Base-by-base conservation (phyloP, 208 protist genomes). In the Kentomonas sorsogonicus region DNA sequence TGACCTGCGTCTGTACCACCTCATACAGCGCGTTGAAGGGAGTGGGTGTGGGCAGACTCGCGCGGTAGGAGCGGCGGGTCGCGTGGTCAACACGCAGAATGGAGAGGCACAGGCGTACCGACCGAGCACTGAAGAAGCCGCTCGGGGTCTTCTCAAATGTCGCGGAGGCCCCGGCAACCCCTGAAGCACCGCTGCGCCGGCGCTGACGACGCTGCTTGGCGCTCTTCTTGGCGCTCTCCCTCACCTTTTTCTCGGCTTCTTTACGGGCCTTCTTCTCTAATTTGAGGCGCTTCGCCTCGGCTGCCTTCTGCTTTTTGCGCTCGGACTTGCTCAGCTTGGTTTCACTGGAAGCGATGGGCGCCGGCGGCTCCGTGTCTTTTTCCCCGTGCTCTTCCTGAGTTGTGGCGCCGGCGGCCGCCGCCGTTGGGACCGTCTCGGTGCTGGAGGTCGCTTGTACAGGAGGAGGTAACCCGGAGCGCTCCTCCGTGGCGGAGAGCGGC, bases 111-210 rank as follows among this genome's bases (percentile, higher is more conserved):
- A 78, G 61, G 68, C 70, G 66, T 2, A 72, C 62, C 23, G 72
- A 78, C 29, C 72, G 67, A 16, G 66, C 45, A 51, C 75, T 82
- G 59, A 69, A 75, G 50, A 63, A 72, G 39, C 63, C 66, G 0
- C 59, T 53, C 9, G 69, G 72, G 1, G 75, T 82, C 0, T 48
- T 45, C 30, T 13, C 29, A 18, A 30, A 3, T 18, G 26, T 25
- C 54, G 18, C 9, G 18, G 27, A 38, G 1, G 48, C 15, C 48
- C 25, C 46, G 10, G 69, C 38, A 11, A 16, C 60, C n/a, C n/a
- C n/a, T n/a, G n/a, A n/a, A n/a, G n/a, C n/a, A n/a, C n/a, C n/a
- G n/a, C n/a, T n/a, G n/a, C n/a, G n/a, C n/a, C n/a, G n/a, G n/a
- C n/a, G n/a, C n/a, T n/a, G n/a, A n/a, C n/a, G n/a, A n/a, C n/a